Base-by-base conservation (phyloP, 140 eudicot species). In the Bidens hawaiensis region DNA sequence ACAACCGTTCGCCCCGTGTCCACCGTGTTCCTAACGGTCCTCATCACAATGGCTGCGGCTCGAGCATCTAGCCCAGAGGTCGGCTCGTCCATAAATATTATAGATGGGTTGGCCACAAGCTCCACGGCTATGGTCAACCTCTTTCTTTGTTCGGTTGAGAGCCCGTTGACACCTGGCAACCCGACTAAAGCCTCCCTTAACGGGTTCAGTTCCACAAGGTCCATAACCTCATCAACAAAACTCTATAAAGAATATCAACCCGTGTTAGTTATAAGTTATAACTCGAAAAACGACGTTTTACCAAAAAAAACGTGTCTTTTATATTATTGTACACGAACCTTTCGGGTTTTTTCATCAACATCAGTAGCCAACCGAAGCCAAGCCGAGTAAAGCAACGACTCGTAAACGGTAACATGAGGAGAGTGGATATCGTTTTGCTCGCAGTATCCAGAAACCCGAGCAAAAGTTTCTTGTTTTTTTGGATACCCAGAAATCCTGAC, bases 31-130 rank as follows among this genome's bases (percentile, higher is more conserved):
- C 89, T 76, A 7, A 86, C 88, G 3, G 95, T 68, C 69, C 94
- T 75, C 95, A 90, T 86, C 15, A 90, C 94, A 42, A 86, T 83
- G 2, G 89, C 94, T 24, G 97, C 97, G 23, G 97, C 94, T 70
- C 97, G 76, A 9, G 95, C 95, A 75, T 90, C 97, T 2, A 90
- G 79, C 36, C 97, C 97, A 6, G 97, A 86, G 45, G 97, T 90
- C 46, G 97, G 97, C 19, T 90, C 97, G 8, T 90, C 97, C 97
- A 89, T 85, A 68, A 89, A 89, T 24, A 89, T 89, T 12, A 89
- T 85, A 19, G 95, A 86, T 5, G 97, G 97, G 61, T 90, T 90
- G 22, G 94, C 97, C 56, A 90, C 97, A n/a, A 90, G 94, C 74
- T 90, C 97, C 31, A 90, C 95, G 7, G 97, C 95, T 43, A 90